Evolutionary conservation across 1,139 yeast genomes (phyloP).

Genomic region (Debaryomyces udenii): DNA sequence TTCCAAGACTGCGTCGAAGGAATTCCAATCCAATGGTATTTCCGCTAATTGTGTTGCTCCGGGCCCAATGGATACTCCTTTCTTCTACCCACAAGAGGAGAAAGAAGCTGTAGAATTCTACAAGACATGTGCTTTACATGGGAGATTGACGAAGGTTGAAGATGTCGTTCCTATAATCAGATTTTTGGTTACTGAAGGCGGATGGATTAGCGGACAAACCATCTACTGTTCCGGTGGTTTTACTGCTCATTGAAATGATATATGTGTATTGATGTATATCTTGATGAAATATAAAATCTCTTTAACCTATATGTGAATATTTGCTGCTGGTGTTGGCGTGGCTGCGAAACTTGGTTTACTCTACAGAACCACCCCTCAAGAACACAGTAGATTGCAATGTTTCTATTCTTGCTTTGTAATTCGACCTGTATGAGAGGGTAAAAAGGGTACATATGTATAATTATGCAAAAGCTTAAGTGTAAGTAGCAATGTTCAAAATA

Average conservation of each 20-base stretch:
- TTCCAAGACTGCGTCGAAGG: slow-evolving; percentile 60
- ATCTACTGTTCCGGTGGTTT: slow-evolving; percentile 67
- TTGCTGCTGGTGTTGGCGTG: too few relatives aligned
- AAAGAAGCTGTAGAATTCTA: slow-evolving; percentile 55
- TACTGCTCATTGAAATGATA: slow-evolving; percentile 47
- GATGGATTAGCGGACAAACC: slow-evolving; percentile 74
- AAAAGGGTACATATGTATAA: too few relatives aligned
- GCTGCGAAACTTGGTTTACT: too few relatives aligned
- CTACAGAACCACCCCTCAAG: too few relatives aligned
- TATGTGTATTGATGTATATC: neutral
- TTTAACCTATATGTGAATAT: too few relatives aligned
- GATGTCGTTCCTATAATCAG: slow-evolving; percentile 68
- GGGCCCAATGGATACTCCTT: slow-evolving; percentile 76
- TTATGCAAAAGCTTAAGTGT: too few relatives aligned
- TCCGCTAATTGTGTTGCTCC: slow-evolving; percentile 65
- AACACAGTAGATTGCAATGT: too few relatives aligned
- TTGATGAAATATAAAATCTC: neutral
- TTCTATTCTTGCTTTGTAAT: too few relatives aligned
- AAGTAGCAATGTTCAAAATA: too few relatives aligned
- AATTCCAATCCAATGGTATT: slow-evolving; percentile 49
- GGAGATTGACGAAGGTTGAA: slow-evolving; percentile 56
- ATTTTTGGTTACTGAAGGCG: slow-evolving; percentile 65
- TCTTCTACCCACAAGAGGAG: slow-evolving; percentile 63
- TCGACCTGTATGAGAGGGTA: too few relatives aligned
- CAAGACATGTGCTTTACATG: slow-evolving; percentile 51